Evolutionary conservation across 495 filamentous ascomycete genomes (phyloP).

Genomic region (Annulohypoxylon nitens): DNA sequence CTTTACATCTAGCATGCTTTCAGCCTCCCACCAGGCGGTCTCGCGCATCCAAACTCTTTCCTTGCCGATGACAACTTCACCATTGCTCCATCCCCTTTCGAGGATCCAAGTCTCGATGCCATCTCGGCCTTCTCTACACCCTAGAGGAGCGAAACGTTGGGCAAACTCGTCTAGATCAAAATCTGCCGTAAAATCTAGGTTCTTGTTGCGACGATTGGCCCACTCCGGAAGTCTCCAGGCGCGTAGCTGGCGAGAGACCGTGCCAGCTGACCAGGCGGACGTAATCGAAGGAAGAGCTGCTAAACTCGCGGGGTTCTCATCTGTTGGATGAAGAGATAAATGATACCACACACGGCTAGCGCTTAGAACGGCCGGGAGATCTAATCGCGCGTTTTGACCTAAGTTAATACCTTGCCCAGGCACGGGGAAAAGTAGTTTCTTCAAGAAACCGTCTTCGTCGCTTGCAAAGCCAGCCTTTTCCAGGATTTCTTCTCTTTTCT

Average conservation of each 20-base stretch:
- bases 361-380: conserved; percentile 74
- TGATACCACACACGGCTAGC: conserved; percentile 97
- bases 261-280: conserved; percentile 88
- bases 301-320: conserved; percentile 80
- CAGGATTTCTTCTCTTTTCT: conserved; percentile 82
- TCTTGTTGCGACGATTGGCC: conserved; percentile 91
- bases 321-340: conserved; percentile 89
- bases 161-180: conserved; percentile 95
- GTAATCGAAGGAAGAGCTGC: conserved; percentile 70
- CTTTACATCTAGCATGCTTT: conserved; percentile 95
- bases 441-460: conserved; percentile 87
- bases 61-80: conserved; percentile 89
- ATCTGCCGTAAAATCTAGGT: conserved; percentile 96
- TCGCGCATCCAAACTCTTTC: conserved; percentile 97
- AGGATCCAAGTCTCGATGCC: conserved; percentile 96
- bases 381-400: conserved; percentile 79
- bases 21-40: conserved; percentile 96
- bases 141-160: conserved; percentile 81
- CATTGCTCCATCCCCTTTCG: conserved; percentile 97
- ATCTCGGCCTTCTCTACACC: conserved; percentile 90
- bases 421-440: conserved; percentile 83
- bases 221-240: conserved; percentile 95
- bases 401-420: conserved; percentile 80
- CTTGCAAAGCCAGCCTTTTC: conserved; percentile 86
- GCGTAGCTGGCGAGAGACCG: conserved; percentile 90